Conservation (phyloP, 805 yeast species). For the Wickerhamomyces hampshirensis region DNA sequence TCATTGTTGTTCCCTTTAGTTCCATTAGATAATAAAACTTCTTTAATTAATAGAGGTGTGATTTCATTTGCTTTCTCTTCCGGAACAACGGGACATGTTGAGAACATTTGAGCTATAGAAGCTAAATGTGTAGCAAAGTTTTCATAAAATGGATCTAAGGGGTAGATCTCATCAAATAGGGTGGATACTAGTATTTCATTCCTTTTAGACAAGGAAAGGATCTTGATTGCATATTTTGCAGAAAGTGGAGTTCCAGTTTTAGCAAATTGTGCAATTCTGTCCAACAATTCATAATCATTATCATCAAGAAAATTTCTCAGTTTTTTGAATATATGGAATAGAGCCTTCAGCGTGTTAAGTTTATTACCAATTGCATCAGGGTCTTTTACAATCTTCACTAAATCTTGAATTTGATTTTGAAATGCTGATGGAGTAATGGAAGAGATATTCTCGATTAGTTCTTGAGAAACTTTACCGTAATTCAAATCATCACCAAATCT, state of each 20-base stretch:
- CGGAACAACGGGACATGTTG: slow-evolving; percentile 41
- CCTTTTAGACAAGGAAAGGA: slow-evolving; percentile 44
- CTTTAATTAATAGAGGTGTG: slow-evolving; percentile 54
- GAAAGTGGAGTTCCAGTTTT: slow-evolving; percentile 51
- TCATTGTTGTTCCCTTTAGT: slow-evolving; percentile 28
- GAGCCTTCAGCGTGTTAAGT: slow-evolving; percentile 45
- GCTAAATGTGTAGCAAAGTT: slow-evolving; percentile 53
- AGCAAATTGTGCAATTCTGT: slow-evolving; percentile 42
- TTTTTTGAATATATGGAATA: slow-evolving; percentile 52
- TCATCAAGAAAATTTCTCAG: slow-evolving; percentile 44
- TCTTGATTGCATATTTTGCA: slow-evolving; percentile 59
- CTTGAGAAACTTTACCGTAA: slow-evolving; percentile 39
- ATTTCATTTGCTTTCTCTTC: slow-evolving; percentile 54
- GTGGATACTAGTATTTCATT: slow-evolving; percentile 36
- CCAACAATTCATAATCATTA: slow-evolving; percentile 36
- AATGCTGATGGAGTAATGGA: slow-evolving; percentile 57
- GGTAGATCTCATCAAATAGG: slow-evolving; percentile 42
- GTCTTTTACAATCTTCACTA: slow-evolving; percentile 37
- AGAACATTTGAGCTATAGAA: slow-evolving; percentile 54
- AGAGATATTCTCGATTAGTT: slow-evolving; percentile 56
- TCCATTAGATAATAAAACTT: slow-evolving; percentile 53
- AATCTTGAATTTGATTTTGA: slow-evolving; percentile 49
- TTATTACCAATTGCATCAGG: slow-evolving; percentile 20
- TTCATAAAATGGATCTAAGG: slow-evolving; percentile 36
- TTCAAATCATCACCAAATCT: slow-evolving; percentile 30